Evolutionary conservation across 1,139 yeast species (phyloP).

Genomic region (Trichomonascaceae sp.): DNA sequence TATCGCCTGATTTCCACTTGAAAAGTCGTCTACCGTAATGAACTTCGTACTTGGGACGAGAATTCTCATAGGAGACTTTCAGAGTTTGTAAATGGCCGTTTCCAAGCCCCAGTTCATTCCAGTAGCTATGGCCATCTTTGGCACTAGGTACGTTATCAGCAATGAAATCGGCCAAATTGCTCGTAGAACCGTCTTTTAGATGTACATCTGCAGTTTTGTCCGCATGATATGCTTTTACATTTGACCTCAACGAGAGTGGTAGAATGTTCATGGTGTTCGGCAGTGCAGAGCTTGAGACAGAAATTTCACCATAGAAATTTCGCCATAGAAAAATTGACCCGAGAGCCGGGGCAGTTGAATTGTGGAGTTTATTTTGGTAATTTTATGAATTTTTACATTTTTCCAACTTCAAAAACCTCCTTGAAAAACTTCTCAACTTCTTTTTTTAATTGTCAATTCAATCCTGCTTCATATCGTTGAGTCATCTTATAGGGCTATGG

Average conservation of each 20-base stretch:
- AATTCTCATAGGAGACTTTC: constrained; percentile 53
- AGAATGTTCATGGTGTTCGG: constrained; percentile 3
- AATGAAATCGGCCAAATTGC: constrained; percentile 39
- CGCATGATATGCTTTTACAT: constrained; percentile 16
- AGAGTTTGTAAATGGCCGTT: constrained; percentile 75
- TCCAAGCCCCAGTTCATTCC: constrained; percentile 58
- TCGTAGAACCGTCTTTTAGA: constrained; percentile 19
- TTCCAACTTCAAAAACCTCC: too few species aligned
- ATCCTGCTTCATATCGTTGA: neutral
- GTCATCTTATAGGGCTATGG: neutral
- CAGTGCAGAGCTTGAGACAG: too few species aligned
- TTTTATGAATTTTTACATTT: neutral
- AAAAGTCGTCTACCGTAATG: constrained; percentile 74
- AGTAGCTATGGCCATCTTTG: constrained; percentile 41
- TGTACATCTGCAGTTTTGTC: constrained; percentile 35
- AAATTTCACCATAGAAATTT: too few species aligned
- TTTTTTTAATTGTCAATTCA: neutral
- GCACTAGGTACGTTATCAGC: constrained; percentile 42
- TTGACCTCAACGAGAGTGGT: constrained; percentile 11
- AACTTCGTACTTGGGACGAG: constrained; percentile 47
- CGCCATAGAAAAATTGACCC: too few species aligned
- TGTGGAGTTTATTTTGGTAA: neutral
- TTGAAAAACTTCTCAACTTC: neutral
- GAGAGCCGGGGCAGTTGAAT: neutral
- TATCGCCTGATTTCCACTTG: constrained; percentile 49